These are phyloP conservation scores for Metschnikowia chrysomelidarum DNA, from an alignment of 805 yeast genomes.

Conservation along the genomic window DNA sequence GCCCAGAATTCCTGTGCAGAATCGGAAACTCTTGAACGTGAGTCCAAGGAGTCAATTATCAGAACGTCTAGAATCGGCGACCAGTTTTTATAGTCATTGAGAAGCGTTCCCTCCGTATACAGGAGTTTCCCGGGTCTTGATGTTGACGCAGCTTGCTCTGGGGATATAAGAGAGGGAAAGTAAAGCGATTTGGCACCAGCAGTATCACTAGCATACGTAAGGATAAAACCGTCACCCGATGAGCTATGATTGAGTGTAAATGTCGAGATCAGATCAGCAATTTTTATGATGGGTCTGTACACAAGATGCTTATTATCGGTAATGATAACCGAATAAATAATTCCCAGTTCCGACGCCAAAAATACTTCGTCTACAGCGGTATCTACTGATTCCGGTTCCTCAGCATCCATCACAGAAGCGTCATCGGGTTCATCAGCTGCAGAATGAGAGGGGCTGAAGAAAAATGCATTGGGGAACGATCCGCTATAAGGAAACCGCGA, in stretches of 20 bases:
- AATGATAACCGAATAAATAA: constrained; percentile 29
- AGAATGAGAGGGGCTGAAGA: constrained; percentile 25
- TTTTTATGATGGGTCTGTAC: constrained; percentile 30
- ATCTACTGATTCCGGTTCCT: neutral
- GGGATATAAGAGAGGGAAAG: constrained; percentile 15
- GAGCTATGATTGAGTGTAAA: constrained; percentile 17
- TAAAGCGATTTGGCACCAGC: constrained; percentile 38
- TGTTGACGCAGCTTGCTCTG: neutral
- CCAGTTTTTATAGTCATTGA: constrained; percentile 43
- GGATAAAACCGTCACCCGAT: constrained; percentile 17
- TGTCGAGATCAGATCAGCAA: constrained; percentile 36
- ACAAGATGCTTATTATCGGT: constrained; percentile 18
- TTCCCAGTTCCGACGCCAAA: constrained; percentile 35
- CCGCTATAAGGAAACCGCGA: constrained; percentile 19
- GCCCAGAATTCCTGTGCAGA: constrained; percentile 44
- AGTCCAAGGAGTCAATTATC: constrained; percentile 27
- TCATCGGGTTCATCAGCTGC: constrained; percentile 1
- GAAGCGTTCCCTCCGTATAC: constrained; percentile 24
- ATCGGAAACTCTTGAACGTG: constrained; percentile 19
- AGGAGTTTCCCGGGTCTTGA: constrained; percentile 12
- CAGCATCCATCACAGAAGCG: neutral
- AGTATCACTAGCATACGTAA: constrained; percentile 41
- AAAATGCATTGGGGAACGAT: constrained; percentile 42
- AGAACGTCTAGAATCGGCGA: constrained; percentile 45
- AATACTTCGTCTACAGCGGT: constrained; percentile 26